These are phyloP conservation scores for Chytriomyces sp. DNA, from an alignment of 192 early-diverging fungal genomes.

Conservation along the genomic window DNA sequence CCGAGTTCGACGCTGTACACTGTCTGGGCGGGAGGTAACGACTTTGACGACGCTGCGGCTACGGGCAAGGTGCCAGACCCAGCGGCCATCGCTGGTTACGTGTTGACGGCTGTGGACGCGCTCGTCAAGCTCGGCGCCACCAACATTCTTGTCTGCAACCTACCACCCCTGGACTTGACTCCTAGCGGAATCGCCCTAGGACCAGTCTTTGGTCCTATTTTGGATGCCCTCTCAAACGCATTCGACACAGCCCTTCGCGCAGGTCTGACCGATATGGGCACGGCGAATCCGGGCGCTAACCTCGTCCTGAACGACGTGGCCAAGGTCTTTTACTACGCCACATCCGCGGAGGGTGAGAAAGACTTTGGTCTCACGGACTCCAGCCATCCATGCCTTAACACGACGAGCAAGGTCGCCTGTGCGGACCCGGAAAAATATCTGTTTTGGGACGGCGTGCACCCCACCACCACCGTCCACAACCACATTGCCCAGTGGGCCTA, in stretches of 20 bases:
- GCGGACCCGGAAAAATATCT: slow-evolving; percentile 2
- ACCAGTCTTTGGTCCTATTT: too few species aligned
- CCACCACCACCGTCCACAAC: slow-evolving; percentile 6
- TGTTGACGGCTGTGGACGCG: neutral
- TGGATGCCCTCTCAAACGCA: too few species aligned
- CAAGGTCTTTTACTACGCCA: neutral
- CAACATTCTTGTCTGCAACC: neutral
- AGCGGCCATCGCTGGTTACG: too few species aligned
- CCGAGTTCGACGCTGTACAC: slow-evolving; percentile 14
- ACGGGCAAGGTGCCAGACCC: too few species aligned
- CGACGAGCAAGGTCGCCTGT: neutral
- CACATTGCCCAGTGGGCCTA: slow-evolving; percentile 10
- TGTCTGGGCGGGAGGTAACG: slow-evolving; percentile 14
- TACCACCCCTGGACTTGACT: too few species aligned
- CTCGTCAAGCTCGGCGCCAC: neutral
- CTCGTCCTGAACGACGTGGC: slow-evolving; percentile 1
- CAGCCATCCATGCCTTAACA: neutral
- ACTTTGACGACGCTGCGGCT: neutral
- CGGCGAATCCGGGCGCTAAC: neutral
- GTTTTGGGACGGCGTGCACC: slow-evolving; percentile 19
- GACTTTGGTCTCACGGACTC: neutral
- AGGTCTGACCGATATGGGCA: too few species aligned
- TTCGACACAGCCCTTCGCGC: too few species aligned
- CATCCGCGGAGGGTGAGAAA: neutral
- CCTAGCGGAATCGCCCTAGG: too few species aligned